phyloP scores from a whole-genome alignment of 23 red algal genomes.

The Gracilaria vermiculophylla region DNA sequence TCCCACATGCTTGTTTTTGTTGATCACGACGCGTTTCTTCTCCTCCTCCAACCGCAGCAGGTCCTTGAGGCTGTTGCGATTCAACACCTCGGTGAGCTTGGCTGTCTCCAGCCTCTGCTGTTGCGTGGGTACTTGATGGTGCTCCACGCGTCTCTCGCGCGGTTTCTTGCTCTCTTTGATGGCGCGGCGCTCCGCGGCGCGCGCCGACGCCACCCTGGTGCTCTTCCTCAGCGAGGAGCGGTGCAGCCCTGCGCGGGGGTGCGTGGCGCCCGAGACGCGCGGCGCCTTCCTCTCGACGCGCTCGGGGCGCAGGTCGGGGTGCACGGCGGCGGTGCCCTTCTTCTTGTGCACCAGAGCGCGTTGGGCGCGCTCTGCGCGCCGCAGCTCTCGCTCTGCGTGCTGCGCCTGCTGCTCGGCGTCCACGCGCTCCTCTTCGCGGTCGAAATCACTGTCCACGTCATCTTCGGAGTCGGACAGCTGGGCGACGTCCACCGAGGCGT shows the following conservation, averaged over 20 bases:
- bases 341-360: background rate
- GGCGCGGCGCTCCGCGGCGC: constrained; percentile 41
- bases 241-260: background rate
- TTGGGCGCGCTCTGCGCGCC: background rate
- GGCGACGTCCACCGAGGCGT: constrained; percentile 9
- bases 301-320: too few species aligned
- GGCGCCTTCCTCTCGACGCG: background rate
- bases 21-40: constrained; percentile 33
- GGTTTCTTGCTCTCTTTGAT: background rate
- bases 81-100: constrained; percentile 16
- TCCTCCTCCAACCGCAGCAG: constrained; percentile 61
- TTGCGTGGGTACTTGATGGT: constrained; percentile 28
- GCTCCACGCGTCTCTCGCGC: constrained; percentile 1
- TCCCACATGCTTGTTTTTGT: background rate
- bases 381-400: constrained; percentile 3
- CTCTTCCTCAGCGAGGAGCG: constrained; percentile 38
- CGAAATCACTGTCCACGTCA: constrained; percentile 53
- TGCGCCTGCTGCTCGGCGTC: constrained; percentile 1
- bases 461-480: constrained; percentile 24
- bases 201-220: constrained; percentile 37
- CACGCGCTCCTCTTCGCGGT: background rate
- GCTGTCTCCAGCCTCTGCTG: constrained; percentile 28
- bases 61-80: constrained; percentile 44
- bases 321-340: too few species aligned
- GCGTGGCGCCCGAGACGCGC: background rate